Conservation (phyloP, 2,329 filamentous ascomycete genomes). For the Zymoseptoria passerinii region DNA sequence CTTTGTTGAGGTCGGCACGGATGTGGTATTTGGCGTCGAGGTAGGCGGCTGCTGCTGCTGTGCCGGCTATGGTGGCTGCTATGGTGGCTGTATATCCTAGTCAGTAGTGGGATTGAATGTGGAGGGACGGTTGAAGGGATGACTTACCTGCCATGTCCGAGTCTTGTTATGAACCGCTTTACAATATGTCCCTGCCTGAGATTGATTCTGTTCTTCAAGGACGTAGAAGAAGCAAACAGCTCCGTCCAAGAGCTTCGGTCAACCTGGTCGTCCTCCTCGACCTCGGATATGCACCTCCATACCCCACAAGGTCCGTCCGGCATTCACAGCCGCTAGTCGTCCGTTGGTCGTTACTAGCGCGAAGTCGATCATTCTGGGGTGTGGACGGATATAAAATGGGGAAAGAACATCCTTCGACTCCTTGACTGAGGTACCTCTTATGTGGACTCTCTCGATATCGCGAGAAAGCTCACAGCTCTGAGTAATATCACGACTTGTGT, state of each 20-base stretch:
- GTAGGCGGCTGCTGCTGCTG: conserved; percentile 40
- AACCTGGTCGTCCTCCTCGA: background rate
- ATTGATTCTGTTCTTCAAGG: background rate
- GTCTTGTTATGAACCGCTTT: background rate
- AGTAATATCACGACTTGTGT: background rate
- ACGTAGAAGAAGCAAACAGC: background rate
- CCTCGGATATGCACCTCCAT: background rate
- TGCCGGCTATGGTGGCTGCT: conserved; percentile 22
- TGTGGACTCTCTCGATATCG: background rate
- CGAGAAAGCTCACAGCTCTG: background rate
- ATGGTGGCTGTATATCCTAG: conserved; percentile 3
- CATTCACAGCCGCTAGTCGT: background rate
- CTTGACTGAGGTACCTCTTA: too few relatives aligned
- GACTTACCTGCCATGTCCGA: background rate
- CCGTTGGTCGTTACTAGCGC: background rate
- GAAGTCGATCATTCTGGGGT: background rate
- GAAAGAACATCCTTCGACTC: background rate
- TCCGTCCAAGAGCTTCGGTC: background rate
- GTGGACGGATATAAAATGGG: background rate
- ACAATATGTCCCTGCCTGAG: background rate
- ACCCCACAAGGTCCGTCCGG: background rate
- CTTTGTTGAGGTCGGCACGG: conserved; percentile 47
- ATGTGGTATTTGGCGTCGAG: conserved; percentile 63
- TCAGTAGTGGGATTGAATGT: background rate
- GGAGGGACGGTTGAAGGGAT: background rate